Base-by-base conservation (phyloP, 352 stramenopile genomes). In the Halophytophthora polymorphica region DNA sequence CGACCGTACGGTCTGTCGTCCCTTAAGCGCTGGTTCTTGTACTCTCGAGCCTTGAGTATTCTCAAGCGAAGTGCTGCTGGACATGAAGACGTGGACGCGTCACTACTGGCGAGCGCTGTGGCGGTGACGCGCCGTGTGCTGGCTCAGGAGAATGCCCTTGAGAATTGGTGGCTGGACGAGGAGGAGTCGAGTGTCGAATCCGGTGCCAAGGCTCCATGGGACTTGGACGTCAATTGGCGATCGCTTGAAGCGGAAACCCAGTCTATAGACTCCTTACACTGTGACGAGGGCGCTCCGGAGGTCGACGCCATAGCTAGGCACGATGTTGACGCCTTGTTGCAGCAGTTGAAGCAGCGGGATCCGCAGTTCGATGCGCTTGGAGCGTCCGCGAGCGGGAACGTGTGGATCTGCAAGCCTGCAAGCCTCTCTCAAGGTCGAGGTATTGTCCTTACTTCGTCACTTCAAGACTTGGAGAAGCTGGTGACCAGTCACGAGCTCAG, bases 321-420 rank as follows among this genome's bases (percentile, higher is more conserved):
- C 1, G 36, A 47, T 11, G 45, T 66, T 14, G n/a, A 31, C 7
- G 33, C 15, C 1, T 14, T 83, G 15, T 49, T 83, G 1, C 4
- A 29, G 5, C 38, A 64, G 15, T 38, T 86, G 11, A 17, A 59
- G 18, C 29, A 21, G 6, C 58, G 57, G 0, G 80, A 88, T 18
- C 45, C 58, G 6, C 80, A 91, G 38, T 70, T 86, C 23, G 36
- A 65, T n/a, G 52, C 64, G 1, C 51, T 83, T 25, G 41, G 40
- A 3, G 36, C 11, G 38, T 25, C 28, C 13, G 36, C 50, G 36
- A 61, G 50, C 36, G 49, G 45, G n/a, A 80, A 73, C 46, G 64
- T 90, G 28, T 93, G 82, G 82, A 93, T 93, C 40, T 88, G 70
- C 56, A 93, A 93, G 25, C 82, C 82, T 18, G 72, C 79, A 11